Percentiles rank a stretch among this genome's conserved stretches.
These are phyloP conservation scores for Myxozyma mucilagina DNA, from an alignment of 805 yeast species.

Conservation along the genomic window DNA sequence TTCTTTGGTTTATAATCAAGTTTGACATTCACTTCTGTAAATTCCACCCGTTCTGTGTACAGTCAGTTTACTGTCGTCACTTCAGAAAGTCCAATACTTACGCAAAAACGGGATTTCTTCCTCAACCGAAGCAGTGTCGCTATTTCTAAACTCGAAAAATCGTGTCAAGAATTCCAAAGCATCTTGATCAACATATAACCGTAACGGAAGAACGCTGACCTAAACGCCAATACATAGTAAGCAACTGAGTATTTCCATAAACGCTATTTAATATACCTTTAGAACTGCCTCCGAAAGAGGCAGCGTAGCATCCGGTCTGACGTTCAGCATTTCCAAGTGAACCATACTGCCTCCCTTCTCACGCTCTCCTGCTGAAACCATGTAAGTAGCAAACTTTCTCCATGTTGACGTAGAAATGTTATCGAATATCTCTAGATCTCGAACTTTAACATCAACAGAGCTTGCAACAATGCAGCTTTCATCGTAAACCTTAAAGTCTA, in stretches of 20 bases:
- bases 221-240: not conserved
- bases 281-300: constrained; percentile 70
- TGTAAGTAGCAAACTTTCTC: constrained; percentile 76
- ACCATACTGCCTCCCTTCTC: constrained; percentile 70
- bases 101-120: constrained; percentile 33
- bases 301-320: constrained; percentile 62
- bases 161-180: constrained; percentile 80
- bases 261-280: constrained; percentile 38
- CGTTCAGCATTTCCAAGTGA: constrained; percentile 52
- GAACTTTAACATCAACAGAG: constrained; percentile 50
- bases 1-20: constrained; percentile 92
- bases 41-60: constrained; percentile 58
- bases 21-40: constrained; percentile 53
- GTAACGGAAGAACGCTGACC: constrained; percentile 59
- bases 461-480: constrained; percentile 42
- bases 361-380: constrained; percentile 68
- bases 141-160: constrained; percentile 79
- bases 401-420: constrained; percentile 86
- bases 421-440: constrained; percentile 64
- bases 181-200: constrained; percentile 90
- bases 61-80: not conserved
- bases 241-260: constrained; percentile 21
- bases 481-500: constrained; percentile 48
- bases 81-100: not conserved
- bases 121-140: constrained; percentile 33